A percentile compares a stretch with the other conserved stretches of the same genome.
Conservation (phyloP, 805 yeast genomes). For the Candida hungchunana region DNA sequence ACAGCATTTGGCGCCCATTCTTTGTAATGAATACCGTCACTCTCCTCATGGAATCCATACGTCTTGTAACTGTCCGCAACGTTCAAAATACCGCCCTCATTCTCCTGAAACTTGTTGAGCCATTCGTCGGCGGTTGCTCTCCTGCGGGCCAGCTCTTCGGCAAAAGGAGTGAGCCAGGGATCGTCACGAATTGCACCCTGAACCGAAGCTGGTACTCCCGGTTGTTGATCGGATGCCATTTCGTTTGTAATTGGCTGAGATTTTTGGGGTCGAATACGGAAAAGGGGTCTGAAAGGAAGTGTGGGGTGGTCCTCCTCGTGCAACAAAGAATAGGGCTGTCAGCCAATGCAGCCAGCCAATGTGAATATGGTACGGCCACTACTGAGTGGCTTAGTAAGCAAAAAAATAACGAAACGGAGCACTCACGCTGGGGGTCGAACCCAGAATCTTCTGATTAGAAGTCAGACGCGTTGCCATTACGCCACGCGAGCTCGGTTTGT, state of each 20-base stretch:
- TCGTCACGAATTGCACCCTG: constrained; percentile 65
- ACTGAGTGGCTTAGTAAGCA: too few species aligned
- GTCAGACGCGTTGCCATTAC: constrained; percentile 57
- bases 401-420: constrained; percentile 26
- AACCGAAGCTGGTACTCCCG: constrained; percentile 15
- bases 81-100: constrained; percentile 61
- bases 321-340: too few species aligned
- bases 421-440: constrained; percentile 55
- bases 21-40: constrained; percentile 44
- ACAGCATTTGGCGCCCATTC: constrained; percentile 93
- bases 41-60: constrained; percentile 72
- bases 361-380: too few species aligned
- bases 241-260: too few species aligned
- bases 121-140: constrained; percentile 62
- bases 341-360: too few species aligned
- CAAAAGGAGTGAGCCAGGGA: constrained; percentile 82
- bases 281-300: background rate
- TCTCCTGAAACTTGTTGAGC: constrained; percentile 47
- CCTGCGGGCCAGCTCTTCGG: constrained; percentile 63
- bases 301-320: too few species aligned
- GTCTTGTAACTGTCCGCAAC: constrained; percentile 74
- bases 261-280: too few species aligned
- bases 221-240: too few species aligned
- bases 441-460: constrained; percentile 52
- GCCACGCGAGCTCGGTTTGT: constrained; percentile 42